Base-by-base conservation (phyloP, 805 yeast species). In the Myxozyma geophila region DNA sequence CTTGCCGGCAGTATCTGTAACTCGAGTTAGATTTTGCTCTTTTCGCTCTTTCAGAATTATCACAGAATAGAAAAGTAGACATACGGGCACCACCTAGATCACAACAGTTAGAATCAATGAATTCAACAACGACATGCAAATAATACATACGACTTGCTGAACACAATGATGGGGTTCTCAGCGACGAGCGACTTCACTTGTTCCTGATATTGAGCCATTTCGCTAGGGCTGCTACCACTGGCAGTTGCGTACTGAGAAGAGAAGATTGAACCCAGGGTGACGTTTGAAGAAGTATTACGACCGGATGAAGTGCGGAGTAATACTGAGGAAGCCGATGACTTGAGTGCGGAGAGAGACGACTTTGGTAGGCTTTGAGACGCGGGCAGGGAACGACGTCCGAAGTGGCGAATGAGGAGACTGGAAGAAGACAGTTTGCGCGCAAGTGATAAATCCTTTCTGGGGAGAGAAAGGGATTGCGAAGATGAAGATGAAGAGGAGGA, bases 81-180 rank as follows among this genome's bases (percentile, higher is more conserved):
- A 33, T 58, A 65, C 63, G 67, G 72, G 64, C 68, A 56, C 54
- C 55, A 51, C 55, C 64, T 54, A 60, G 12, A 47, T 55, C 9
- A 62, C 15, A 58, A 33, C 50, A 41, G 17, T 75, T 74, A 61
- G 35, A 40, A 23, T 13, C 28, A 28, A 28, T 5, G n/a, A 21
- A 21, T n/a, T 50, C 10, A 44, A 15, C 13, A 78, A 75, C 46
- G 79, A 35, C 23, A 50, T 19, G 15, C 35, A 51, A 13, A 67
- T 15, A 88, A 87, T 73, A 89, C 86, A 75, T 85, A 85, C 48
- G 89, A 80, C 78, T 89, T 90, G 48, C 96, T 86, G 46, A 96
- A 96, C 67, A 92, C 84, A 74, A 92, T 89, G 60, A 91, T 81
- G 51, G 86, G 84, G 76, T 88, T 84, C 66, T 80, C 74, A 70